Evolutionary conservation across 305 asterid species (phyloP).

Genomic region (Ajuga reptans): DNA sequence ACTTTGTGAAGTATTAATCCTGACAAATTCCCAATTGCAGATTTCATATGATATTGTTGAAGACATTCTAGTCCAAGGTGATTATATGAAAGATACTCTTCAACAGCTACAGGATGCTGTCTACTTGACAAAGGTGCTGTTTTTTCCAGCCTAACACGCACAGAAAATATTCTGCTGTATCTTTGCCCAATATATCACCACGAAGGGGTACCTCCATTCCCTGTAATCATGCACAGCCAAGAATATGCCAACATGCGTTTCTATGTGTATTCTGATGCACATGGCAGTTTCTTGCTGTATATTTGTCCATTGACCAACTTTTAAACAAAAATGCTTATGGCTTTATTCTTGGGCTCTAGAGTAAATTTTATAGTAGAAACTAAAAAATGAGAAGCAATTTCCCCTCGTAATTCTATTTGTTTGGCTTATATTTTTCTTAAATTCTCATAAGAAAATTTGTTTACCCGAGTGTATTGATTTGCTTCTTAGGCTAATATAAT

Average conservation of each 20-base stretch:
- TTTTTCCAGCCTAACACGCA: conserved; percentile 5
- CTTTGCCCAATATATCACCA: neutral
- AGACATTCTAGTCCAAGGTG: conserved; percentile 79
- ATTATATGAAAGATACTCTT: conserved; percentile 65
- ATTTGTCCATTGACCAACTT: neutral
- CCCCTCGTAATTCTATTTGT: neutral
- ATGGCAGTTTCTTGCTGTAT: neutral
- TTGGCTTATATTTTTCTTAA: neutral
- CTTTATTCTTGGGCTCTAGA: neutral
- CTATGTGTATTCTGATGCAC: neutral
- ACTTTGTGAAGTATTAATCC: neutral
- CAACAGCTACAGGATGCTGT: conserved; percentile 91
- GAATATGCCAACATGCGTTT: neutral
- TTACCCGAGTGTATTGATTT: conserved; percentile 16
- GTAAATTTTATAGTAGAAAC: neutral
- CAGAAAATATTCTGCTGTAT: neutral
- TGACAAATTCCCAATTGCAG: conserved; percentile 38
- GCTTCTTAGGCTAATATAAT: conserved; percentile 63
- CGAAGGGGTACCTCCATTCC: neutral
- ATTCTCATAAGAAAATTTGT: neutral
- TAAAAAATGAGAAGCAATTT: neutral
- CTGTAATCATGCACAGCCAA: conserved; percentile 1
- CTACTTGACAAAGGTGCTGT: conserved; percentile 75
- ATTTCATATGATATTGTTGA: conserved; percentile 69
- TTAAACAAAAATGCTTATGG: neutral